These are phyloP conservation scores for Candida insectorum DNA, from an alignment of 805 yeast genomes.

Conservation along the genomic window DNA sequence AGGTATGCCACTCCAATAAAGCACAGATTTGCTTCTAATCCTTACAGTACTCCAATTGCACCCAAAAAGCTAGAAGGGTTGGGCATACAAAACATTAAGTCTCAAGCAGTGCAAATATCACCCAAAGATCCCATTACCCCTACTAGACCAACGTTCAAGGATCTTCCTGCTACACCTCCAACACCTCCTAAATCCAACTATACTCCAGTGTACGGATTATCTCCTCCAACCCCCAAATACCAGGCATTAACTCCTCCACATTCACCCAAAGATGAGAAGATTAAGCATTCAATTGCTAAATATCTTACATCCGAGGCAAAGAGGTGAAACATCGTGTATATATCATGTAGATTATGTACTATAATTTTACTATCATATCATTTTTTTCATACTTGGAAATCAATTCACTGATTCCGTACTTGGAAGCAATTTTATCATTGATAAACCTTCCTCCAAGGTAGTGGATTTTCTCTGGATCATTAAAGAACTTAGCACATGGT, in stretches of 20 bases:
- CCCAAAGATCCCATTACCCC: constrained; percentile 2
- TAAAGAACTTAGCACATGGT: constrained; percentile 64
- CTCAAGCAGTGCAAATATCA: too few relatives aligned
- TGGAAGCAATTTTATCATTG: constrained; percentile 58
- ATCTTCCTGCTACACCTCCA: constrained; percentile 1
- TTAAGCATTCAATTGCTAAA: constrained; percentile 8
- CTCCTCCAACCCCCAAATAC: too few relatives aligned
- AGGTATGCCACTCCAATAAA: constrained; percentile 2
- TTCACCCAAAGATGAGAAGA: neutral
- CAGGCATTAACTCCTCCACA: constrained; percentile 3
- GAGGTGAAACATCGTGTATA: neutral
- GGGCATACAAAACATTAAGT: too few relatives aligned
- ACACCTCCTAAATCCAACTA: neutral
- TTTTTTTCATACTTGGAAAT: constrained; percentile 25
- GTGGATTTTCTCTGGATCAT: constrained; percentile 41
- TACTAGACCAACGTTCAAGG: neutral
- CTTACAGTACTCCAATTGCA: constrained; percentile 2
- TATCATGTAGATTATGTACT: neutral
- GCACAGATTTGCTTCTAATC: constrained; percentile 1
- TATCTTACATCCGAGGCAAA: too few relatives aligned
- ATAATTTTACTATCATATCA: constrained; percentile 36
- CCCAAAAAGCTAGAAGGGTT: too few relatives aligned
- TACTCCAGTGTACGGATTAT: too few relatives aligned
- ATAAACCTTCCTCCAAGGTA: constrained; percentile 92
- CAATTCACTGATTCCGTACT: constrained; percentile 63